Evolutionary conservation across 768 basidiomycete species (phyloP), one percentile per base, ranked within the genome.

Genomic region (Pleurotus tuoliensis): DNA sequence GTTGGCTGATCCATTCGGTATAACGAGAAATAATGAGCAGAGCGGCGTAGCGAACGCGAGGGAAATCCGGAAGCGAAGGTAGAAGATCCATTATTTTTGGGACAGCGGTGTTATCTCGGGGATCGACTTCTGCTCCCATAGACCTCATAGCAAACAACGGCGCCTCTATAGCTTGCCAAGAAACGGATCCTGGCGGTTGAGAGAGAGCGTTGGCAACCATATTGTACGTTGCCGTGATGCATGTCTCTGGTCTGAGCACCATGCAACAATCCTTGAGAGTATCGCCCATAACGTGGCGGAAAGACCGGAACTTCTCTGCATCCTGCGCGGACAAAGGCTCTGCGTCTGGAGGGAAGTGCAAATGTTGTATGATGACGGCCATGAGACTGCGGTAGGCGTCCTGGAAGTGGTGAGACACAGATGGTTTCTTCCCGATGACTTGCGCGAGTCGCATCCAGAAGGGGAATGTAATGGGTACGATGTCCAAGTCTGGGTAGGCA

Each of bases 401-500:
- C 46, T 85, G 63, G 64, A 98, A 88, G 40, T 90, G 75, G n/a
- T 86, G 86, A 0, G 88, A 79, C 11, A 92, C 82, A 0, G 83
- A 80, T 0, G 82, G 71, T 61, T 79, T 84, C 73, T 93, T 94
- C 52, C 87, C 86, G 22, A 98, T 84, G 55, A 83, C 87, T 65
- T 92, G 88, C n/a, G 94, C 90, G 37, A 99, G 86, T 15, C 90
- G 87, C 85, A 93, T 94, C 97, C 97, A 99, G 78, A 99, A 98
- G 25, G 89, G 86, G 77, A 98, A 98, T 9, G 97, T 98, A 70
- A 98, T 95, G 3, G 90, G 92, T 25, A 97, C 95, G 65, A 98
- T 90, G 66, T 98, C 97, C 56, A 98, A 86, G 67, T 98, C 94
- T 13, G 82, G 82, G 72, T 92, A 96, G 1, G 92, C 91, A 12